A percentile compares a stretch with the other conserved stretches of the same genome.
phyloP scores from a whole-genome alignment of 2,329 filamentous ascomycete genomes.

The Immersiporthe knoxdaviesiana region DNA sequence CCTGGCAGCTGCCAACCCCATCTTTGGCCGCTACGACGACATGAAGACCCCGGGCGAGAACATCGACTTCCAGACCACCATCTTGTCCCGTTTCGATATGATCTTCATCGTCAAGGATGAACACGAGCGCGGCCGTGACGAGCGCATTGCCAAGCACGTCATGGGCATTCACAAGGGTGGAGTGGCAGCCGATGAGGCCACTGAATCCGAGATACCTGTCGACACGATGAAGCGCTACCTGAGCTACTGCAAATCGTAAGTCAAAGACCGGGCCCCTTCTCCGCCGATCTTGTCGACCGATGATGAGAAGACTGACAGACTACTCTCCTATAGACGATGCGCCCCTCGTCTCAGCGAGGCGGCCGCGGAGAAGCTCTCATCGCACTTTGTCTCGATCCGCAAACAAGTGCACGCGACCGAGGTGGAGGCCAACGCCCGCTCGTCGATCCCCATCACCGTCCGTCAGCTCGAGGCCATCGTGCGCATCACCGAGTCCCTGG shows the following conservation, averaged over 20 bases:
- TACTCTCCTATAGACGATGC: constrained; percentile 72
- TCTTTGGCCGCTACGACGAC: constrained; percentile 97
- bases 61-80: constrained; percentile 99
- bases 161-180: constrained; percentile 97
- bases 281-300: too few relatives aligned
- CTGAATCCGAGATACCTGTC: constrained; percentile 86
- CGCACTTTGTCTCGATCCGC: constrained; percentile 95
- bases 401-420: constrained; percentile 92
- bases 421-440: constrained; percentile 84
- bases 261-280: constrained; percentile 32
- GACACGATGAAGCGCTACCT: constrained; percentile 98
- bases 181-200: constrained; percentile 77
- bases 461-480: constrained; percentile 97
- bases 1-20: constrained; percentile 92
- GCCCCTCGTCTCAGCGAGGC: constrained; percentile 88
- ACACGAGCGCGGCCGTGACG: constrained; percentile 86
- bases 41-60: constrained; percentile 98
- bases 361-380: constrained; percentile 93
- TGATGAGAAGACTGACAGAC: constrained; percentile 37
- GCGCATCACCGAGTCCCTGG: constrained; percentile 93
- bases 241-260: constrained; percentile 92
- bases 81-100: constrained; percentile 98
- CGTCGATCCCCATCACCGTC: constrained; percentile 95
- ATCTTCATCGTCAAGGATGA: constrained; percentile 99
- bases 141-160: constrained; percentile 93